Base-by-base conservation (phyloP, 805 yeast species). In the Lipomyces kockii region DNA sequence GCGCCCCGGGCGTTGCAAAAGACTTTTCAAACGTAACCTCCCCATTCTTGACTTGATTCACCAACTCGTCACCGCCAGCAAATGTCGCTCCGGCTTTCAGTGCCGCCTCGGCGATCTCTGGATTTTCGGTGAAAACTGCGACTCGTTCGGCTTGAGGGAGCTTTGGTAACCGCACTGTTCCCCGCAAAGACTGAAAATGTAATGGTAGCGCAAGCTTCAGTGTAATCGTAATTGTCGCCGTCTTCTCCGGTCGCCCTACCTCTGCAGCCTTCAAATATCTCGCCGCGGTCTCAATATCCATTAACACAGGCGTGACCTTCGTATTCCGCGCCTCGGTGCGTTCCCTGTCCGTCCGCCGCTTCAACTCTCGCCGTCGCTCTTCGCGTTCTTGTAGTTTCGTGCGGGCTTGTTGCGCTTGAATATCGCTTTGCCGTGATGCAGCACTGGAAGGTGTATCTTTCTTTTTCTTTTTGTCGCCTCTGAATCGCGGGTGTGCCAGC, bases 261-360 rank as follows among this genome's bases (percentile, higher is more conserved):
- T 92, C 97, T 4, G 92, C 86, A 0, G 98, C 97, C 70, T 97
- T 83, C 65, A 94, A 76, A 75, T 87, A 92, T 73, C 90, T 84
- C 77, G 92, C 78, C 1, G 98, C 37, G 9, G 80, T 78, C 5
- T 90, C 85, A 7, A 92, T 82, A 60, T 63, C 69, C 89, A 90
- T 86, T 75, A 86, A 89, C 63, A 89, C 80, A 1, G 93, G 93
- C 71, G 78, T 76, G 72, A 79, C 66, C 83, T 83, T 68, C 77
- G 88, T 75, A 51, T 73, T 75, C 63, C 79, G 78, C 56, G 86
- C 85, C 63, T 79, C 78, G 29, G 74, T 65, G 62, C 76, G 72
- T 63, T 75, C 74, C 59, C 67, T 68, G 52, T 70, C 69, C 56
- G 73, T 55, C 17, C 68, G 68, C 54, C 69, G 64, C 51, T 73